Conservation (phyloP, 2,329 filamentous ascomycete genomes). For the Oidium heveae region DNA sequence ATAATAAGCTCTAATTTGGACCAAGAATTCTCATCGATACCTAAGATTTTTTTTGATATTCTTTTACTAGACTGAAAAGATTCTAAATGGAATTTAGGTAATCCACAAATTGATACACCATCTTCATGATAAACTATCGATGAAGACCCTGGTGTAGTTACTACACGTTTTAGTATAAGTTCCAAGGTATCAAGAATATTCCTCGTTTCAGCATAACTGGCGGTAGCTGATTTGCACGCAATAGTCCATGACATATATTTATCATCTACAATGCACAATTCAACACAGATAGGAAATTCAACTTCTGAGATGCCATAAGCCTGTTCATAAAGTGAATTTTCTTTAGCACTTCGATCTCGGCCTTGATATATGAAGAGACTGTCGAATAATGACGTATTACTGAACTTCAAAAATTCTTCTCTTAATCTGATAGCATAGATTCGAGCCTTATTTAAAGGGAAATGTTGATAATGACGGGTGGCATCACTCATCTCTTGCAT, state of each 20-base stretch:
- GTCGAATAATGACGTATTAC: slow-evolving; percentile 27
- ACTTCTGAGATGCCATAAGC: slow-evolving; percentile 33
- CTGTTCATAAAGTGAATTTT: slow-evolving; percentile 8
- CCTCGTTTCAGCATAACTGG: slow-evolving; percentile 21
- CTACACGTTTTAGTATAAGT: slow-evolving; percentile 27
- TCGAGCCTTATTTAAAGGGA: slow-evolving; percentile 47
- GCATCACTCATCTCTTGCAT: slow-evolving; percentile 44
- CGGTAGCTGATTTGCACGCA: slow-evolving; percentile 35
- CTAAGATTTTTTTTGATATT: background rate
- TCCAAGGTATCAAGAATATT: slow-evolving; percentile 34
- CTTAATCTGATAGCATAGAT: slow-evolving; percentile 18
- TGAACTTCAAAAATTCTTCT: background rate
- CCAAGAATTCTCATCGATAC: slow-evolving; percentile 11
- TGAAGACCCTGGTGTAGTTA: slow-evolving; percentile 22
- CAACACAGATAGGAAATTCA: slow-evolving; percentile 61
- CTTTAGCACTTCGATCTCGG: slow-evolving; percentile 10
- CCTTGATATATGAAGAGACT: slow-evolving; percentile 43
- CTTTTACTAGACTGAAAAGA: background rate
- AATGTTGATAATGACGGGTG: slow-evolving; percentile 49
- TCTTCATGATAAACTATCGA: slow-evolving; percentile 27
- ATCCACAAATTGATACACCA: slow-evolving; percentile 37
- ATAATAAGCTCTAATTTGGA: slow-evolving; percentile 15
- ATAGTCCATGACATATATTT: slow-evolving; percentile 38
- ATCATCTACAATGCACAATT: slow-evolving; percentile 39
- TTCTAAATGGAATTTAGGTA: slow-evolving; percentile 20